A percentile compares a stretch with the other conserved stretches of the same genome.
Evolutionary conservation across 805 yeast genomes (phyloP).

Genomic region (Lipomyces orientalis): DNA sequence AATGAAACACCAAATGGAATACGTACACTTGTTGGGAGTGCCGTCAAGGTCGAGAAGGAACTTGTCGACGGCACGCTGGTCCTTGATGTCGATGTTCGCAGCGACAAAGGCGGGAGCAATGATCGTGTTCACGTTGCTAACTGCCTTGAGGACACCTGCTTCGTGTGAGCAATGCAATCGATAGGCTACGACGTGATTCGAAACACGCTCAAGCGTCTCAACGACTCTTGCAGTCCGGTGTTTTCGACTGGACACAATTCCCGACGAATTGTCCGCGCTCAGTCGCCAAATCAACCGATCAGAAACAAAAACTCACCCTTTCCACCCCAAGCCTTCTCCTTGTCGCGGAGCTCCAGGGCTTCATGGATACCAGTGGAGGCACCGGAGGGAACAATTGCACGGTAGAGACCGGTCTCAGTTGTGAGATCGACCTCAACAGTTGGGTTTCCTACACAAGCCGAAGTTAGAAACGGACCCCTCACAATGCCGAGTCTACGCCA

Average conservation of each 20-base stretch:
- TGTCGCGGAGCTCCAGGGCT: conserved; percentile 98
- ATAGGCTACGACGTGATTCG: not conserved
- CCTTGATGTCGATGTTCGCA: conserved; percentile 79
- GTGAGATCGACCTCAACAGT: conserved; percentile 97
- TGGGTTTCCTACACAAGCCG: conserved; percentile 66
- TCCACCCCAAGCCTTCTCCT: conserved; percentile 97
- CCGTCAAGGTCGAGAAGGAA: conserved; percentile 90
- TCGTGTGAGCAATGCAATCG: not conserved
- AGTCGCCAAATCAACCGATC: not conserved
- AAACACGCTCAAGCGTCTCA: not conserved
- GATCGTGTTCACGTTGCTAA: conserved; percentile 90
- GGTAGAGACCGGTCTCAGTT: conserved; percentile 92
- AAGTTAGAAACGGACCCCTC: not conserved
- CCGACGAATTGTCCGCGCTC: not conserved
- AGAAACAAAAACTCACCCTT: conserved; percentile 65
- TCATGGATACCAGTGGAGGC: conserved; percentile 99
- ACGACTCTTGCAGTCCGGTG: not conserved
- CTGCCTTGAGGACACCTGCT: conserved; percentile 79
- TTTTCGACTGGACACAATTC: not conserved
- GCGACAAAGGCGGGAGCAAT: conserved; percentile 92
- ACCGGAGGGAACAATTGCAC: conserved; percentile 99
- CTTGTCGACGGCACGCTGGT: conserved; percentile 86
- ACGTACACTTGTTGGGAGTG: conserved; percentile 84
- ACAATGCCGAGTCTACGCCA: not conserved
- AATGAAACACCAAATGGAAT: not conserved